Evolutionary conservation across 2,329 filamentous ascomycete species (phyloP).

Genomic region (Fusarium xylarioides): DNA sequence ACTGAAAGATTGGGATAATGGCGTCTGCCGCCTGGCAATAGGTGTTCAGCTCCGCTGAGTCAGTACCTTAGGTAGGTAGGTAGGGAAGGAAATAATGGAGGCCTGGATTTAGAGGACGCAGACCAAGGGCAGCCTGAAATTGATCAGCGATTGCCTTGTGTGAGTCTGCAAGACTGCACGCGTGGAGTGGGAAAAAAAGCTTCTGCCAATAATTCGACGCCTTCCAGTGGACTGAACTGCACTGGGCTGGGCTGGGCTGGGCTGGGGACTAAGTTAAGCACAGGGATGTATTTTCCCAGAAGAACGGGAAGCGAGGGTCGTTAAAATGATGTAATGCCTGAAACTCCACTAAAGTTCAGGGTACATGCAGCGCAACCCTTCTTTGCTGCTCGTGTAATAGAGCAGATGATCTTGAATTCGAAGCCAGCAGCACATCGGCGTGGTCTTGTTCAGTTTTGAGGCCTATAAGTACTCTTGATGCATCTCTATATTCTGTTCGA

Average conservation of each 20-base stretch:
- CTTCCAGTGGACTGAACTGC: neutral
- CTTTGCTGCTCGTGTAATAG: neutral
- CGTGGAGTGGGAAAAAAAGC: slow-evolving; percentile 29
- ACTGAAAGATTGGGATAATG: neutral
- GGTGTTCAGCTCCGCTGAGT: neutral
- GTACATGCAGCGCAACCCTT: slow-evolving; percentile 8
- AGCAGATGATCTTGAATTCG: neutral
- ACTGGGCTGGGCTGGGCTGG: neutral
- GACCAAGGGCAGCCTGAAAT: slow-evolving; percentile 10
- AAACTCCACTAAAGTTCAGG: neutral
- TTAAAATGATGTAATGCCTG: slow-evolving; percentile 43
- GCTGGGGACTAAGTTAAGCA: slow-evolving; percentile 18
- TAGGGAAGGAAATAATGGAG: slow-evolving; percentile 11
- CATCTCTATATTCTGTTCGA: neutral
- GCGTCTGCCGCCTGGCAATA: neutral
- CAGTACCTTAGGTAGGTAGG: neutral
- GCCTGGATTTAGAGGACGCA: neutral
- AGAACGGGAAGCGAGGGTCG: slow-evolving; percentile 33
- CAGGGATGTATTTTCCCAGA: slow-evolving; percentile 34
- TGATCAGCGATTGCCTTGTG: slow-evolving; percentile 31
- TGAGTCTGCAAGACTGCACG: slow-evolving; percentile 15
- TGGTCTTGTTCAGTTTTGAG: neutral
- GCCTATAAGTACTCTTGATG: neutral
- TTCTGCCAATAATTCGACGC: slow-evolving; percentile 30
- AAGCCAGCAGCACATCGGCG: neutral